These are phyloP conservation scores for Paracoccidioides brasiliensis DNA, from an alignment of 2,329 filamentous ascomycete species.

Conservation along the genomic window DNA sequence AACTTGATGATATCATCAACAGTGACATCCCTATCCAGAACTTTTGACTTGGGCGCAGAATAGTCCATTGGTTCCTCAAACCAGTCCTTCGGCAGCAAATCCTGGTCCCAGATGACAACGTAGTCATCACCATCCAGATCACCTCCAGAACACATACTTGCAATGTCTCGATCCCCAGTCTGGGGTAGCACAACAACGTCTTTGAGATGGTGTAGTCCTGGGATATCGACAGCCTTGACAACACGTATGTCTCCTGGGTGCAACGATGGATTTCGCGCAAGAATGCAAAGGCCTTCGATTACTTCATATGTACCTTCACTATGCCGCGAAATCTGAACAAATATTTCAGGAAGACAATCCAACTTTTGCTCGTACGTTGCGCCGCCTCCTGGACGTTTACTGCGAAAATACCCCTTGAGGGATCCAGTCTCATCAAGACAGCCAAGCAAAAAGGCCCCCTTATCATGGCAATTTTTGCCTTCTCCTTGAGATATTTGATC, in stretches of 20 bases:
- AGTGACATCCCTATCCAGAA: slow-evolving; percentile 50
- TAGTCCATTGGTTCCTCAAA: slow-evolving; percentile 71
- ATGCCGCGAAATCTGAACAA: slow-evolving; percentile 61
- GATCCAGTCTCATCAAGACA: slow-evolving; percentile 74
- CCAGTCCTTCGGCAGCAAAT: slow-evolving; percentile 56
- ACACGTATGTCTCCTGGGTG: slow-evolving; percentile 87
- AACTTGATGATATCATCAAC: slow-evolving; percentile 66
- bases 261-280: slow-evolving; percentile 85
- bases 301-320: slow-evolving; percentile 46
- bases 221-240: slow-evolving; percentile 67
- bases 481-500: slow-evolving; percentile 82
- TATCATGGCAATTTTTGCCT: slow-evolving; percentile 64
- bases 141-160: slow-evolving; percentile 91
- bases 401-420: slow-evolving; percentile 56
- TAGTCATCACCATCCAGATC: slow-evolving; percentile 96
- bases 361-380: slow-evolving; percentile 31
- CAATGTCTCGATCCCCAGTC: slow-evolving; percentile 67
- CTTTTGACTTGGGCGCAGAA: slow-evolving; percentile 41
- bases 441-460: slow-evolving; percentile 79
- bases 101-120: slow-evolving; percentile 78
- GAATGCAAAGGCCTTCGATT: slow-evolving; percentile 63
- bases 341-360: slow-evolving; percentile 64
- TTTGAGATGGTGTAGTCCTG: slow-evolving; percentile 59
- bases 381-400: slow-evolving; percentile 24
- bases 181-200: slow-evolving; percentile 83